Evolutionary conservation across 1,139 yeast genomes (phyloP).

Genomic region (Taiozyma sp.): DNA sequence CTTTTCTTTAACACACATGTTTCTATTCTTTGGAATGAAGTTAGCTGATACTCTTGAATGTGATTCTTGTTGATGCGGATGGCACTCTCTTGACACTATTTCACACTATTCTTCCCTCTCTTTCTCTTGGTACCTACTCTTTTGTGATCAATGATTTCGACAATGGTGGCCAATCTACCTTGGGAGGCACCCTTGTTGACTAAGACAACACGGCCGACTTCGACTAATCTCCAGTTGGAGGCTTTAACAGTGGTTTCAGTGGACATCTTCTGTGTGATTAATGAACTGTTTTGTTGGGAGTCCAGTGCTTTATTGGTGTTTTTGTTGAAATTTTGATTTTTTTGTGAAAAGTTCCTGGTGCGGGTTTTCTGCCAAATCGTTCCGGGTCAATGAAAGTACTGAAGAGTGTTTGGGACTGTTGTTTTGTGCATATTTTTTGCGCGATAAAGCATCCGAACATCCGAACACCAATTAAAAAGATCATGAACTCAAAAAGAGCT

Average conservation of each 20-base stretch:
- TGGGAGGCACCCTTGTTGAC: conserved; percentile 64
- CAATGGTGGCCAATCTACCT: conserved; percentile 90
- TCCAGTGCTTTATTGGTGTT: background rate
- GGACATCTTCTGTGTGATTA: conserved; percentile 38
- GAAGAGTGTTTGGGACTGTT: background rate
- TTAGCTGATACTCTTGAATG: no score
- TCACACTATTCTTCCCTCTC: background rate
- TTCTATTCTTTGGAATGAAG: no score
- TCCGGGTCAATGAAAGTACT: background rate
- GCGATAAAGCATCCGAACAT: background rate
- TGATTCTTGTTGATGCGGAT: no score
- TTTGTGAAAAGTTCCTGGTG: background rate
- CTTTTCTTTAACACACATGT: no score
- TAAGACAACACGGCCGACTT: conserved; percentile 98
- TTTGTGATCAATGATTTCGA: conserved; percentile 98
- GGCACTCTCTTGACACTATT: background rate
- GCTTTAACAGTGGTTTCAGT: conserved; percentile 82
- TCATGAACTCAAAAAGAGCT: no score
- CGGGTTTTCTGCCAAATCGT: background rate
- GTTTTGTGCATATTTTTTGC: background rate
- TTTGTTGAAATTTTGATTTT: conserved; percentile 2
- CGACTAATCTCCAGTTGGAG: conserved; percentile 99
- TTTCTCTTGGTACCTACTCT: conserved; percentile 60
- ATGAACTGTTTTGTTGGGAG: background rate
- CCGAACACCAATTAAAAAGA: background rate